Evolutionary conservation across 2,329 filamentous ascomycete genomes (phyloP), one percentile per base, ranked within the genome.

Genomic region (Mycogone perniciosa): DNA sequence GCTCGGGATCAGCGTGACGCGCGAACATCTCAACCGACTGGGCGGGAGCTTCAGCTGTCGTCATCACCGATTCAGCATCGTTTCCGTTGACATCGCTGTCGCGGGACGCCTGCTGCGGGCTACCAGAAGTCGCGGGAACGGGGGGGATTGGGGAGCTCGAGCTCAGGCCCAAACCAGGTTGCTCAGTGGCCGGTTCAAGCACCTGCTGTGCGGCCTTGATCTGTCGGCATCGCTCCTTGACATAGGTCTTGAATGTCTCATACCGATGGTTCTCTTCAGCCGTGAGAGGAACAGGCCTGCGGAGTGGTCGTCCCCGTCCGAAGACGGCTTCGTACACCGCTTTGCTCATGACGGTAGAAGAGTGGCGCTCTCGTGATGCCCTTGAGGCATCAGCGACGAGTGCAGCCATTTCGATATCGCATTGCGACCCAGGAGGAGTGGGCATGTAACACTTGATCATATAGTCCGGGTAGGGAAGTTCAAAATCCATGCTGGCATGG

Each of bases 381-480:
- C 34, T 6, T 9, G 29, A 39, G 26, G 30, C 27, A 39, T 27
- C 39, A 27, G 33, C 46, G 13, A 39, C 6, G 8, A 46, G 35
- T 10, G 31, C 33, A n/a, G 46, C 30, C 45, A 42, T 30, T 31
- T 27, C 20, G 41, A 29, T 31, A 41, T 53, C 48, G n/a, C 49
- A 31, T 31, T 13, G 11, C 7, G 42, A 51, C 9, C n/a, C 38
- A 10, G 33, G 48, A n/a, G 43, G 33, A 33, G 42, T 52, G 13
- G 52, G 49, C 44, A 31, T 45, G 42, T 54, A 54, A 49, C 52
- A 54, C 43, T 48, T 48, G 44, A 46, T 20, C 20, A 54, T 10
- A 31, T 48, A 48, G 7, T 54, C 48, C 26, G 51, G 31, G 30
- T 51, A 44, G 40, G 42, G 34, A 34, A 48, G 7, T 44, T 47